Evolutionary conservation across 73 alveolate species (phyloP), one percentile per base, ranked within the genome.

Genomic region (Halteria grandinella): DNA sequence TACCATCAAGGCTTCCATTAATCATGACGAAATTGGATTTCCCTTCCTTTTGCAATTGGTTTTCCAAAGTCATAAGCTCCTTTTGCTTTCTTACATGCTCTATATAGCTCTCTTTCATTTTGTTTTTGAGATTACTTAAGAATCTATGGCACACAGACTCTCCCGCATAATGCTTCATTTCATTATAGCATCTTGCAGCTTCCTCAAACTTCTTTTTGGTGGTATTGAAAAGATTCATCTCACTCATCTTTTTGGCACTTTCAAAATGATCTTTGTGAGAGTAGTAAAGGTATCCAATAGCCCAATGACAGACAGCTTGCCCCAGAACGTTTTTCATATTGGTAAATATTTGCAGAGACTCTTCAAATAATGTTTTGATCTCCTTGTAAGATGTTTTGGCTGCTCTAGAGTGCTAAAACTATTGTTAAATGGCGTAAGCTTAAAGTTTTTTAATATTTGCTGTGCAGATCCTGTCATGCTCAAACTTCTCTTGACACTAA

Each of bases 111-210:
- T 25, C 50, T 2, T 63, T 53, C 33, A 73, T 45, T 63, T 73
- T 73, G 53, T 73, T 54, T 54, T 73, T 73, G 20, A 73, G 52
- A 24, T 28, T 40, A 0, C 73, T n/a, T 17, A 73, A 24, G 10
- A 73, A 54, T 28, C 55, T 54, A 36, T 73, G 75, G 64, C 85
- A 73, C n/a, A 27, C 34, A 20, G 85, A 74, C 29, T 73, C 74
- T 3, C 76, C 85, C 32, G 36, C 50, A 2, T 1, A 54, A 31
- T 73, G 75, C 20, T 54, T 52, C 10, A 73, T 53, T 33, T 51
- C 32, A 5, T 47, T 11, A 23, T 54, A 73, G 2, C 34, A 37
- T 1, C 17, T 25, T 21, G 39, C 45, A 2, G 75, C 85, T 10
- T 32, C 60, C 28, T 52, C 59, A 8, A 73, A 48, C 25, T 53